phyloP scores from a whole-genome alignment of 192 early-diverging fungal genomes.

The Entomortierella beljakovae region DNA sequence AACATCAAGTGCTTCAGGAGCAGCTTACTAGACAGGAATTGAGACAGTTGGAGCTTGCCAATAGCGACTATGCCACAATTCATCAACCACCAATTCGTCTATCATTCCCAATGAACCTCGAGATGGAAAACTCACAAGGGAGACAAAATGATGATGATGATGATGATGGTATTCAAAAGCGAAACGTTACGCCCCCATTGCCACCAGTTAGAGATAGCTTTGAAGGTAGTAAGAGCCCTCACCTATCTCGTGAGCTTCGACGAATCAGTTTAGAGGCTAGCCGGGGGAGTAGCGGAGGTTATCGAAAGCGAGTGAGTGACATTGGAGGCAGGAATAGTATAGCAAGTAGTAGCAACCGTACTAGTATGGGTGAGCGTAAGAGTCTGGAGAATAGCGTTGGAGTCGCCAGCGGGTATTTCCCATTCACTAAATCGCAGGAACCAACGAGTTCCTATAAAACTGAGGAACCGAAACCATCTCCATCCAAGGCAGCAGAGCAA shows the following conservation, averaged over 20 bases:
- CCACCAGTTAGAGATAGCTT: constrained; percentile 18
- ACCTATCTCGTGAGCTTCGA: constrained; percentile 27
- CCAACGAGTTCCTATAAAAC: neutral
- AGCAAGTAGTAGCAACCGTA: neutral
- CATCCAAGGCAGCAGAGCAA: neutral
- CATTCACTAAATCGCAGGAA: constrained; percentile 13
- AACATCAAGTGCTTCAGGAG: constrained; percentile 18
- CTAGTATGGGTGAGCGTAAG: neutral
- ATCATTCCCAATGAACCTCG: constrained; percentile 26
- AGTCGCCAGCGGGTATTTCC: neutral
- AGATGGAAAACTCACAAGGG: neutral
- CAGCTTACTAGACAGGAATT: constrained; percentile 25
- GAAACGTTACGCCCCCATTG: constrained; percentile 1
- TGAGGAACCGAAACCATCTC: neutral
- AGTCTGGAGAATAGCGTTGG: neutral
- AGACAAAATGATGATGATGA: neutral
- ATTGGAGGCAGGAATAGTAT: neutral
- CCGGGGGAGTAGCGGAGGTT: constrained; percentile 11
- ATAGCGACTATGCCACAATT: constrained; percentile 19
- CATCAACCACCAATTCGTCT: constrained; percentile 37
- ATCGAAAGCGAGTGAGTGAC: constrained; percentile 7
- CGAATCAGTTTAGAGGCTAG: constrained; percentile 28
- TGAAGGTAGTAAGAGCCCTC: constrained; percentile 16
- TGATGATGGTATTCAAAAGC: neutral
- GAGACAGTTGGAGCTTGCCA: constrained; percentile 28